Conservation (phyloP, 2,329 filamentous ascomycete species). For the Escovopsis weberi region DNA sequence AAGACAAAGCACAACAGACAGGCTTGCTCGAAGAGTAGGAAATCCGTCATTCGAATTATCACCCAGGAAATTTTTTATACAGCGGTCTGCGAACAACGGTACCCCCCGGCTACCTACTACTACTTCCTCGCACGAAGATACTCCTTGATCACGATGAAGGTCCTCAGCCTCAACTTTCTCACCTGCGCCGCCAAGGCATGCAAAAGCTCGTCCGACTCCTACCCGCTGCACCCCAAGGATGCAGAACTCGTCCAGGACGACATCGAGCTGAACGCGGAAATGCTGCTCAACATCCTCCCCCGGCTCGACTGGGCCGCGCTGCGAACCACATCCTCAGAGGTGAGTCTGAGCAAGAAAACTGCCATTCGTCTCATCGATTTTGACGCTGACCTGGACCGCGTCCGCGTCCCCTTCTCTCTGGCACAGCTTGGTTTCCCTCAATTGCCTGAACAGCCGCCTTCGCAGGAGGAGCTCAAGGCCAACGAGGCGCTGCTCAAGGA, state of each 20-base stretch:
- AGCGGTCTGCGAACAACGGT: not conserved
- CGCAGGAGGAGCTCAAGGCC: constrained; percentile 43
- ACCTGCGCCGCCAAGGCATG: constrained; percentile 93
- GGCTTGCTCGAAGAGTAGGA: too few relatives aligned
- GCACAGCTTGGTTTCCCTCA: constrained; percentile 62
- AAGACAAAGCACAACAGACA: too few relatives aligned
- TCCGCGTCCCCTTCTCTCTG: not conserved
- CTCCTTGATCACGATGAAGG: constrained; percentile 51
- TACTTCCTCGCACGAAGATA: not conserved
- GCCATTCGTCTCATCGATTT: too few relatives aligned
- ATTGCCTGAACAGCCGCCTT: constrained; percentile 51
- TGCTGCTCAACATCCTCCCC: constrained; percentile 73
- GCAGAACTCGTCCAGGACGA: constrained; percentile 84
- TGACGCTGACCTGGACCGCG: not conserved
- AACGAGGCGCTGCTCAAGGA: constrained; percentile 62
- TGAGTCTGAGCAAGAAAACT: constrained; percentile 19
- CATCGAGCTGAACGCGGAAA: constrained; percentile 63
- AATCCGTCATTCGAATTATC: too few relatives aligned
- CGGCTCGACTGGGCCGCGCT: constrained; percentile 81
- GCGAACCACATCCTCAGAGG: constrained; percentile 60
- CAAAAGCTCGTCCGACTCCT: constrained; percentile 66
- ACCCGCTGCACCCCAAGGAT: constrained; percentile 84
- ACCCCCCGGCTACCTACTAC: not conserved
- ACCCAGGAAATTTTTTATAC: too few relatives aligned
- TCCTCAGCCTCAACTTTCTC: constrained; percentile 90